Evolutionary conservation across 2,329 filamentous ascomycete genomes (phyloP).

Genomic region (Claviceps sp.): DNA sequence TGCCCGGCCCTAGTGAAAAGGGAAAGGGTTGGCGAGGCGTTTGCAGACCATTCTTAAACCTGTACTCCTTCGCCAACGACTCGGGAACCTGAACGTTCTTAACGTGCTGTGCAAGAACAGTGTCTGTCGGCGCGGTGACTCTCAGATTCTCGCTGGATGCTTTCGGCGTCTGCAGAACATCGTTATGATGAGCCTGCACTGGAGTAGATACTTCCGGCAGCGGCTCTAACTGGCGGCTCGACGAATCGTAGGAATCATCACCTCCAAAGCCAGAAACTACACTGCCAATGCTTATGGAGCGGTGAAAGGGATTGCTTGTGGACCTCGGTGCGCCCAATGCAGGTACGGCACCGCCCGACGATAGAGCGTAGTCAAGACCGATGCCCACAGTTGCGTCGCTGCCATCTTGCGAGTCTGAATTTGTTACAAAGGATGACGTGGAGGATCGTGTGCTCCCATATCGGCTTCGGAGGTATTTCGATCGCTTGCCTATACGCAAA

Average conservation of each 20-base stretch:
- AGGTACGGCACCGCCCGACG: constrained; percentile 65
- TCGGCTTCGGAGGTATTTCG: constrained; percentile 45
- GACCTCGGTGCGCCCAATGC: constrained; percentile 35
- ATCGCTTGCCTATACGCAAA: constrained; percentile 31
- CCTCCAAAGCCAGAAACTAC: constrained; percentile 58
- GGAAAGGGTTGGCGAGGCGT: constrained; percentile 43
- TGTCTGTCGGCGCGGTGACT: constrained; percentile 60
- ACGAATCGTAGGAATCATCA: constrained; percentile 39
- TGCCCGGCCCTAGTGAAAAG: constrained; percentile 23
- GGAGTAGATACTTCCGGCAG: constrained; percentile 35
- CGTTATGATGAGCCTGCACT: constrained; percentile 24
- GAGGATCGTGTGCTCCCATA: constrained; percentile 47
- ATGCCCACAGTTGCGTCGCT: constrained; percentile 59
- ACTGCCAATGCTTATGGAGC: constrained; percentile 78
- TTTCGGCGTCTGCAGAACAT: constrained; percentile 57
- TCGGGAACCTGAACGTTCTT: constrained; percentile 85
- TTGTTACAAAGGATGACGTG: constrained; percentile 44
- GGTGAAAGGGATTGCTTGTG: constrained; percentile 45
- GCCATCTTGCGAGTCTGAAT: constrained; percentile 41
- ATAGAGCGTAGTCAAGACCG: constrained; percentile 65
- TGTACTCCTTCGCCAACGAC: constrained; percentile 75
- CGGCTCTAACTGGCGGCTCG: constrained; percentile 32
- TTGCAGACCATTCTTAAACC: constrained; percentile 53
- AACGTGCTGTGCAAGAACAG: constrained; percentile 75
- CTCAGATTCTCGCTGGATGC: constrained; percentile 37